Evolutionary conservation across 1,139 yeast genomes (phyloP), one percentile per base, ranked within the genome.

Genomic region (Yamadazyma sp.): DNA sequence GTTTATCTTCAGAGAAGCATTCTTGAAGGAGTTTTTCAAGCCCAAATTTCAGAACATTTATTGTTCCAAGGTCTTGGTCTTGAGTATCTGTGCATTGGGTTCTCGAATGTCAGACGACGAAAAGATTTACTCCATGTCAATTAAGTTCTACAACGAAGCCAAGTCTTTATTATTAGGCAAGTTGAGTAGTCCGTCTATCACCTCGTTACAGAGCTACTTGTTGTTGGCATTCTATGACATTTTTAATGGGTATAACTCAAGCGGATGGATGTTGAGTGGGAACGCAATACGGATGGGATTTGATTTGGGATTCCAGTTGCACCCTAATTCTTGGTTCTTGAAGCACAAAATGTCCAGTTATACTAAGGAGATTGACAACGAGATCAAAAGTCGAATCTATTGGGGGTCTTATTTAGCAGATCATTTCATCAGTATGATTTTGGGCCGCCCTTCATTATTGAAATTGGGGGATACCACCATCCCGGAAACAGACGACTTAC

Each of bases 361-460:
- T 36, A 38, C 41, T 23, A 48, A 48, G 31, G 67, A 63, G 37
- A 54, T 70, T 26, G 82, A 78, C 51, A 67, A 74, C 11, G 78
- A 73, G 30, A 79, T 80, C 41, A 63, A 83, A 44, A 71, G 80
- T 31, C 61, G 86, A 45, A 76, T 80, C 8, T 80, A 77, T 52
- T 80, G 86, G 86, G 86, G 86, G 1, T 72, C 82, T 38, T 80
- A 76, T 50, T 64, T 80, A 45, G 82, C 84, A 3, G 86, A 80
- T 51, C 83, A 80, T 50, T 77, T 80, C 48, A 76, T 80, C 20
- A 73, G 82, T 53, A 57, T 80, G 35, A 61, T 80, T 36, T 55
- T 80, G 36, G 86, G 86, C 1, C 57, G 86, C 34, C 82, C 84
- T 0, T 73, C 82, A 0, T 61, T 78, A 2, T 59, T 80, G 41